phyloP scores from a whole-genome alignment of 495 filamentous ascomycete genomes.

The Daldinia vernicosa region DNA sequence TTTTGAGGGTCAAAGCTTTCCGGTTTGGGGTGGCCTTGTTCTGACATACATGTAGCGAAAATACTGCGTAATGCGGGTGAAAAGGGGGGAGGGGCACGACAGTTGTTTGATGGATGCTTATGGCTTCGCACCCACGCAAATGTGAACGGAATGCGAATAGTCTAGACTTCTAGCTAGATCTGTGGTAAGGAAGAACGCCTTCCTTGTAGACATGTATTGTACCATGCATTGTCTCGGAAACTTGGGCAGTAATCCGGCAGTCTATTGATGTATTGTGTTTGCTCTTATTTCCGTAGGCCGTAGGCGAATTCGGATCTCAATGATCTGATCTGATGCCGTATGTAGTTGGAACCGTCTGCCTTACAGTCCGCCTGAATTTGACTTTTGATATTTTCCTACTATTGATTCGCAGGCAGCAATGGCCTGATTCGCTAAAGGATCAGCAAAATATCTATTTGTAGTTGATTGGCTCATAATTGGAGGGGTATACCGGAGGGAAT shows the following conservation, averaged over 20 bases:
- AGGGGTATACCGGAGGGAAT: constrained; percentile 30
- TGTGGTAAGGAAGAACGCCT: constrained; percentile 9
- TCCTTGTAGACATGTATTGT: constrained; percentile 18
- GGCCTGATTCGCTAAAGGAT: constrained; percentile 19
- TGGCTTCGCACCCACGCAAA: background rate
- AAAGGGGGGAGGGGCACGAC: background rate
- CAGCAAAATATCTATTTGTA: background rate
- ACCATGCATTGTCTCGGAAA: background rate
- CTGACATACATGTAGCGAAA: background rate
- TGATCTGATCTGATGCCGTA: constrained; percentile 21
- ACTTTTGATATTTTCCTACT: constrained; percentile 3
- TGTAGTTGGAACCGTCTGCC: constrained; percentile 24
- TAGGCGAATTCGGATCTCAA: background rate
- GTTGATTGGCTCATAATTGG: constrained; percentile 27
- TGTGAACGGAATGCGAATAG: background rate
- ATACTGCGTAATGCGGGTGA: constrained; percentile 5
- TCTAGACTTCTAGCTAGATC: constrained; percentile 28
- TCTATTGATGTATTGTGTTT: background rate
- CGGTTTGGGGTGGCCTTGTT: background rate
- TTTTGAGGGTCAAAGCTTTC: constrained; percentile 4
- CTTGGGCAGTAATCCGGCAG: background rate
- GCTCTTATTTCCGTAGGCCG: background rate
- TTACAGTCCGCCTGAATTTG: constrained; percentile 34
- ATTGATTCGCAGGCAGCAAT: constrained; percentile 3
- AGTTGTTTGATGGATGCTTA: background rate